Evolutionary conservation across 1,284 basidiomycete species (phyloP), one percentile per base, ranked within the genome.

Genomic region (Ustilago tritici): DNA sequence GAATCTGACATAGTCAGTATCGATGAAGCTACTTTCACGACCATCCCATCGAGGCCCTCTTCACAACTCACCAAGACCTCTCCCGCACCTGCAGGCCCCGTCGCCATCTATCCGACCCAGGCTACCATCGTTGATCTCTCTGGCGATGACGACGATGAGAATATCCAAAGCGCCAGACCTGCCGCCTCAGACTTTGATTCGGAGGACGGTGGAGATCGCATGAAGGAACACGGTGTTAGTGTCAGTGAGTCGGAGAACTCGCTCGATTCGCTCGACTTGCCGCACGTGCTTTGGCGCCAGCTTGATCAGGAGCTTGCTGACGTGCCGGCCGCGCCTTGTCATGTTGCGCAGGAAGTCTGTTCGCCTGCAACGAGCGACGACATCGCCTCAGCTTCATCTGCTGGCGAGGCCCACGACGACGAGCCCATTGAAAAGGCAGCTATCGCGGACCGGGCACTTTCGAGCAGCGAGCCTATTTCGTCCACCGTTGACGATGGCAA

Each of bases 1-100:
- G 69, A 71, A 7, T 65, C 69, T 9, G 70, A 73, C 50, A 49
- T 73, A 7, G 19, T 64, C 35, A 68, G 61, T 41, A 60, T 73
- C 36, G 47, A 64, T 12, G 61, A 57, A 6, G 54, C 57, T 11
- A 40, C 58, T 23, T 64, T 68, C 41, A 53, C 38, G n/a, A 19
- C 28, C 10, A 28, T 7, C 15, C 34, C 12, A 17, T 40, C 55
- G 35, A 32, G 7, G n/a, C 38, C n/a, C 32, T 23, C 28, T 11
- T 17, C 3, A 4, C 34, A 54, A 11, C 19, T 14, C 23, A 9
- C 28, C 53, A 50, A 28, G 31, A 46, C n/a, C 17, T 46, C 43
- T 3, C 43, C 43, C n/a, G n/a, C 43, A 1, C 43, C n/a, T 7
- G 14, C 43, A 1, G 19, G 5, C 7, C 7, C 43, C 43, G n/a